Evolutionary conservation across 78 protist species (phyloP), one percentile per base, ranked within the genome.

Genomic region (Guillardia theta): DNA sequence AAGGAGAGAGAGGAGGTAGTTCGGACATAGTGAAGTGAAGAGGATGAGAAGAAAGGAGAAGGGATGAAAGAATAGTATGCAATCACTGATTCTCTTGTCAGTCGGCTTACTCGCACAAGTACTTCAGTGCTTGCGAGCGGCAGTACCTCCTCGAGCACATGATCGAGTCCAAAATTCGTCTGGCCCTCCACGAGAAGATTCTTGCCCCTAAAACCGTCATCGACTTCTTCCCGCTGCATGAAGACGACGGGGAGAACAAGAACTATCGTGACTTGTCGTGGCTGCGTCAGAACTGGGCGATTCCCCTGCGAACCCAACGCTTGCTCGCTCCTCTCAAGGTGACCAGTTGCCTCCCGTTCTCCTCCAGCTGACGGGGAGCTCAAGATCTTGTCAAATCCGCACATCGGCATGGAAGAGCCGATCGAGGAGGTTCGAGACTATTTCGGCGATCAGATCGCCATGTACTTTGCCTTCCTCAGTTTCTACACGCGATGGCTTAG

Each of bases 221-320:
- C 33, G 27, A 2, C 3, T 44, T 80, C 90, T 80, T 80, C 50
- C 90, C 90, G 90, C 90, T 80, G 90, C 90, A 80, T n/a, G 90
- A 80, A 18, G 45, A 10, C 12, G 24, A 18, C 36, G 90, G 90
- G 5, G 53, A 80, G 36, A 24, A 22, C 12, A 24, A 15, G 18
- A 22, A 22, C 43, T 3, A 15, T 43, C 12, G 12, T 18, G 83
- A 70, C 19, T 36, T 70, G 43, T 9, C n/a, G 43, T 70, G 18
- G 6, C 50, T 80, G 53, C 46, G 24, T 46, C 6, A 1, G 90
- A 27, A 43, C 21, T 80, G 90, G 90, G 90, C 90, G 19, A 19
- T 19, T 3, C 1, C 10, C 90, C 12, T 33, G 30, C 48, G 48
- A 27, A 18, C 43, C 43, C 5, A 80, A 9, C 48, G 90, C 48